Conservation (phyloP, 129 eudicot species). For the Erigeron canadensis region DNA sequence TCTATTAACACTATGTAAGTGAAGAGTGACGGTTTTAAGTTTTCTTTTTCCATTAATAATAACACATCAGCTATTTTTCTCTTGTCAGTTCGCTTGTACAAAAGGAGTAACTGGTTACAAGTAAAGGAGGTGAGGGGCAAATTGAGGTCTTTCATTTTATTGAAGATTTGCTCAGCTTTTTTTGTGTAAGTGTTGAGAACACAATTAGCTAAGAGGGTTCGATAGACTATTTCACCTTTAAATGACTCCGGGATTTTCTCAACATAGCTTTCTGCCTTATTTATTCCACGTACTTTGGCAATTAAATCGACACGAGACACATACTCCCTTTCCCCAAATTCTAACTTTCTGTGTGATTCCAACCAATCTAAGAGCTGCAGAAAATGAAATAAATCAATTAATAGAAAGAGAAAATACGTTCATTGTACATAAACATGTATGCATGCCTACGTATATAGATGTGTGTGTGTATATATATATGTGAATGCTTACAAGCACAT, state of each 20-base stretch:
- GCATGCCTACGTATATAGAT: neutral
- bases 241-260: slow-evolving; percentile 52
- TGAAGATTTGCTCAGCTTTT: slow-evolving; percentile 67
- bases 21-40: slow-evolving; percentile 59
- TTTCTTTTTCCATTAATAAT: slow-evolving; percentile 72
- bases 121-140: slow-evolving; percentile 49
- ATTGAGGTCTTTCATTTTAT: slow-evolving; percentile 65
- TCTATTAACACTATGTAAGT: slow-evolving; percentile 69
- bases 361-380: slow-evolving; percentile 81
- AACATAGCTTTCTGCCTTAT: slow-evolving; percentile 67
- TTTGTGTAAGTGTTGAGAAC: slow-evolving; percentile 37
- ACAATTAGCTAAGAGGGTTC: slow-evolving; percentile 69
- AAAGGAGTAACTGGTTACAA: slow-evolving; percentile 70
- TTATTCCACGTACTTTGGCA: slow-evolving; percentile 67
- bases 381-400: neutral
- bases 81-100: slow-evolving; percentile 73
- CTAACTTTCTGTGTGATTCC: slow-evolving; percentile 40
- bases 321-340: slow-evolving; percentile 57
- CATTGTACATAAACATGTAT: neutral
- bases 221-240: slow-evolving; percentile 59
- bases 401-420: neutral
- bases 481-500: neutral
- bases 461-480: neutral
- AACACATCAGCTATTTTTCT: slow-evolving; percentile 79
- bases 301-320: slow-evolving; percentile 79